Percentiles rank a stretch among this genome's conserved stretches.
These are phyloP conservation scores for Rhodofomes roseus DNA, from an alignment of 1,284 basidiomycete genomes.

Conservation along the genomic window DNA sequence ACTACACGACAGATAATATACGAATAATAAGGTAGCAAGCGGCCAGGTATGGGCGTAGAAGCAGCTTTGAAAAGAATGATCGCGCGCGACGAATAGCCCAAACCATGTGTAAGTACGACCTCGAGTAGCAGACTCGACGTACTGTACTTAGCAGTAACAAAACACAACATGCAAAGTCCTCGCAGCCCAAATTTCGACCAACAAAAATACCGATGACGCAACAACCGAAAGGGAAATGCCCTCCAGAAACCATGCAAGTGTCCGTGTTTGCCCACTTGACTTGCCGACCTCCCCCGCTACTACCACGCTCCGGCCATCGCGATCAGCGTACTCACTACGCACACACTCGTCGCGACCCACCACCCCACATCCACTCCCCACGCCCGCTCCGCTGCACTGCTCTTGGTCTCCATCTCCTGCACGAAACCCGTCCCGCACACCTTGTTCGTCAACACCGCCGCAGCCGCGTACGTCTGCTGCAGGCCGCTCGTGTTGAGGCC, in stretches of 20 bases:
- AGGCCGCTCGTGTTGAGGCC: conserved; percentile 27
- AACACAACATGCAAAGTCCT: neutral
- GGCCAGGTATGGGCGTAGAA: neutral
- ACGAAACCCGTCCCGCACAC: conserved; percentile 36
- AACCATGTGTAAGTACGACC: neutral
- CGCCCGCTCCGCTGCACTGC: neutral
- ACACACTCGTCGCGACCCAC: neutral
- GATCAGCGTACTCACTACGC: neutral
- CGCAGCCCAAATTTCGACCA: neutral
- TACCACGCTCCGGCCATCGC: neutral
- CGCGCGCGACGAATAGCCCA: neutral
- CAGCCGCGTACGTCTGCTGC: conserved; percentile 35
- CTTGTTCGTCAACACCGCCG: conserved; percentile 29
- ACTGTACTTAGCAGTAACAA: neutral
- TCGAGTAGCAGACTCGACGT: neutral
- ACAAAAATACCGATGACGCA: neutral
- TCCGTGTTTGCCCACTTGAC: neutral
- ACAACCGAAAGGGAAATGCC: neutral
- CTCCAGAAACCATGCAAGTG: neutral
- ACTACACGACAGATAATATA: neutral
- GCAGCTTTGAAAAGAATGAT: neutral
- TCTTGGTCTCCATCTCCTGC: conserved; percentile 9
- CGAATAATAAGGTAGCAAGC: neutral
- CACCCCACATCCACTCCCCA: neutral
- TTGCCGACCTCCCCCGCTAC: neutral